Evolutionary conservation across 73 alveolate species (phyloP).

Genomic region (Tetrahymena elliotti): DNA sequence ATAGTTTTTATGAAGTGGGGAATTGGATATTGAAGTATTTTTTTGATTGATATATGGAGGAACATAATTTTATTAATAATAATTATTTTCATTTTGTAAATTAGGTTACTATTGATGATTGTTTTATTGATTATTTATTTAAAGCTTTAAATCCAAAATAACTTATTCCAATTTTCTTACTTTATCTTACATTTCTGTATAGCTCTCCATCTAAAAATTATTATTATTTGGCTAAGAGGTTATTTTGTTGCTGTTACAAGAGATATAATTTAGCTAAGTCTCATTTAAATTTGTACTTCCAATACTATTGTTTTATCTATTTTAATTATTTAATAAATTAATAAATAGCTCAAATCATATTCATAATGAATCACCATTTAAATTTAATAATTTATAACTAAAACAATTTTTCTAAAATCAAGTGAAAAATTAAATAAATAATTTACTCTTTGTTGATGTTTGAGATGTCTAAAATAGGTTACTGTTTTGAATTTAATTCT

Average conservation of each 20-base stretch:
- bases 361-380: no score
- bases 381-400: no score
- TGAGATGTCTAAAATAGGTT: not conserved
- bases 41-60: not conserved
- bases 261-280: not conserved
- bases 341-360: no score
- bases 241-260: not conserved
- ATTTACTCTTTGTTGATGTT: not conserved
- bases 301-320: not conserved
- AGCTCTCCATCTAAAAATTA: not conserved
- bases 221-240: not conserved
- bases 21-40: not conserved
- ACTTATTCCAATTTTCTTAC: not conserved
- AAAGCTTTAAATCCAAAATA: not conserved
- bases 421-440: not conserved
- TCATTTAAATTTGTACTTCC: not conserved
- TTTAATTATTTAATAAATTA: no score
- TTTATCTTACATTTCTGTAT: not conserved
- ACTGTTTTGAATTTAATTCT: not conserved
- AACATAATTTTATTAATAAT: not conserved
- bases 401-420: no score
- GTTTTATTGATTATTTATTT: not conserved
- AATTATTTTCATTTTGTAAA: not conserved
- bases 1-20: not conserved
- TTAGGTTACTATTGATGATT: not conserved